Base-by-base conservation (phyloP, 306 rosid genomes). In the Abrus pulchellus region DNA sequence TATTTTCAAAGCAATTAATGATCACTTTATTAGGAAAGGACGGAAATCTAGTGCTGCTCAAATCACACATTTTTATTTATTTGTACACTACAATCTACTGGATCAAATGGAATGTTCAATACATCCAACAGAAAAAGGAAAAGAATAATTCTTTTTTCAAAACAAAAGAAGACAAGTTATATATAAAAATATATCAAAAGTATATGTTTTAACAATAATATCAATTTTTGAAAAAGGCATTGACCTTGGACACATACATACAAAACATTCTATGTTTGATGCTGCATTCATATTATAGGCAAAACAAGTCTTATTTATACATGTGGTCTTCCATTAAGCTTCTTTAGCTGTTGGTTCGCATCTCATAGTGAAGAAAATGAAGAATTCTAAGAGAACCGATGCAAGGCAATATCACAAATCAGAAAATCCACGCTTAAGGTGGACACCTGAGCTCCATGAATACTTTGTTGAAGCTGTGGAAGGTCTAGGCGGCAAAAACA, bases 401-500 rank as follows among this genome's bases (percentile, higher is more conserved):
- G 85, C 59, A 14, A 50, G 88, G 54, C 71, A 77, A n/a, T 85
- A 85, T 62, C 77, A 72, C 36, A 85, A 85, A 72, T 81, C 85
- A 0, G 85, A 85, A 14, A 79, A 65, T 8, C 85, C 88, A 47
- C 83, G 88, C 3, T 67, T 85, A 5, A 54, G 88, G 10, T 85
- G 88, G 88, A 85, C 85, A 3, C 80, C 81, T 2, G 83, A 85
- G 5, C 88, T 85, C 72, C 88, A 85, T 73, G 44, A 72, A 41
- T 80, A 66, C 74, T 85, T 85, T 54, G 81, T 85, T 66, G 81
- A 85, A 57, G 67, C 38, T 50, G 88, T 85, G 14, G 65, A 77
- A 85, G 40, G 74, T 67, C 65, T 85, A 0, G 88, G 88, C 27
- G 88, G 88, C 13, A 73, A 66, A 77, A 2, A 81, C 1, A 76